These are phyloP conservation scores for Pythium periplocum DNA, from an alignment of 352 stramenopile species.

Conservation along the genomic window DNA sequence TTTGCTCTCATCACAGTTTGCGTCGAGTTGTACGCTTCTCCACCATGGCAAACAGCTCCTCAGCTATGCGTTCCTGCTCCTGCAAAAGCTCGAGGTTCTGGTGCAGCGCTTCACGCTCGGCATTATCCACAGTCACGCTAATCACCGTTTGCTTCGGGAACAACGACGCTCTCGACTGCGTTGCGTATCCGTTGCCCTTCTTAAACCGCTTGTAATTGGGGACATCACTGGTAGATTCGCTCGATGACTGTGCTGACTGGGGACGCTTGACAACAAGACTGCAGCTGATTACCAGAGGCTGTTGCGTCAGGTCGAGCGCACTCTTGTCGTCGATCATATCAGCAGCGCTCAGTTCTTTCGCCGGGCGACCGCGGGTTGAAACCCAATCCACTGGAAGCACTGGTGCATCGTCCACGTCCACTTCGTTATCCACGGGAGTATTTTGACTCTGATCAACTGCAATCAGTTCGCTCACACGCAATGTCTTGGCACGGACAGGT, in stretches of 20 bases:
- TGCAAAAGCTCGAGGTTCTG: conserved; percentile 65
- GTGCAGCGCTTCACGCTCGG: conserved; percentile 43
- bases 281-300: conserved; percentile 46
- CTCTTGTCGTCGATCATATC: too few species aligned
- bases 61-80: conserved; percentile 78
- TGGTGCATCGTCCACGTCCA: too few species aligned
- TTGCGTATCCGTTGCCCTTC: conserved; percentile 59
- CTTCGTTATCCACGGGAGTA: too few species aligned
- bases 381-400: too few species aligned
- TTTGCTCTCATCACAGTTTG: conserved; percentile 29
- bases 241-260: not conserved
- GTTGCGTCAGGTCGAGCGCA: too few species aligned
- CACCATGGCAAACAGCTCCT: conserved; percentile 78
- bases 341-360: too few species aligned
- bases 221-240: conserved; percentile 3
- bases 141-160: conserved; percentile 54
- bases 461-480: too few species aligned
- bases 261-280: conserved; percentile 46
- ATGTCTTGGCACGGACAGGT: too few species aligned
- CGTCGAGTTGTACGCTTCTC: conserved; percentile 51
- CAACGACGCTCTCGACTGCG: conserved; percentile 32
- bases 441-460: too few species aligned
- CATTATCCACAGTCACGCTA: conserved; percentile 57
- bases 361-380: too few species aligned
- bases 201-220: conserved; percentile 84